Evolutionary conservation across 176 grass and related monocot genomes (phyloP).

Genomic region (Musa beccarii): DNA sequence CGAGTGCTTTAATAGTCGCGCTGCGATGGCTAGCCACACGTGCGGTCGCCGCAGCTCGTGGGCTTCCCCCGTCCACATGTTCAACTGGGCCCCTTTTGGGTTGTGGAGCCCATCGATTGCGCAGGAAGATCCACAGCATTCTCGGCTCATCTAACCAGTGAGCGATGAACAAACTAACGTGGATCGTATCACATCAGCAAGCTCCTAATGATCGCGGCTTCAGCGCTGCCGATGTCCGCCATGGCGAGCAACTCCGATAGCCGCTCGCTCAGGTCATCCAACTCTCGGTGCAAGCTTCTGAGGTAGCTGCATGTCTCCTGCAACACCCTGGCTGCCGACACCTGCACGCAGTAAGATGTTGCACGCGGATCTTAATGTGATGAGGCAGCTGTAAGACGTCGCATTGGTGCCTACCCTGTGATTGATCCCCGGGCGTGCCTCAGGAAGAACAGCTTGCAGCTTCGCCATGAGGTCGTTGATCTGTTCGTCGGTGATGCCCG

Average conservation of each 20-base stretch:
- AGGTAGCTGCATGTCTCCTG: constrained; percentile 1
- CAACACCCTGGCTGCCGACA: background rate
- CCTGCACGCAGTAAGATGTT: background rate
- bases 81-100: no score
- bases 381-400: no score
- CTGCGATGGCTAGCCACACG: constrained; percentile 22
- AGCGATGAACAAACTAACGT: background rate
- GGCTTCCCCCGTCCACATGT: constrained; percentile 3
- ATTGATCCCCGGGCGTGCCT: no score
- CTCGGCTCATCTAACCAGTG: background rate
- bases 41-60: background rate
- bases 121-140: no score
- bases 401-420: no score
- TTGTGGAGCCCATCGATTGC: no score
- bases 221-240: background rate
- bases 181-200: background rate
- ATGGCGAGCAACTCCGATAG: background rate
- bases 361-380: no score
- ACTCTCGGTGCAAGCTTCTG: background rate
- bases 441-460: no score
- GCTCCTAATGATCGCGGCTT: background rate
- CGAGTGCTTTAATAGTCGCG: constrained; percentile 3
- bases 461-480: no score
- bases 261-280: background rate
- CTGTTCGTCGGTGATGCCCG: no score